Conservation (phyloP, 1,284 basidiomycete species). For the Cryptococcus sp. region DNA sequence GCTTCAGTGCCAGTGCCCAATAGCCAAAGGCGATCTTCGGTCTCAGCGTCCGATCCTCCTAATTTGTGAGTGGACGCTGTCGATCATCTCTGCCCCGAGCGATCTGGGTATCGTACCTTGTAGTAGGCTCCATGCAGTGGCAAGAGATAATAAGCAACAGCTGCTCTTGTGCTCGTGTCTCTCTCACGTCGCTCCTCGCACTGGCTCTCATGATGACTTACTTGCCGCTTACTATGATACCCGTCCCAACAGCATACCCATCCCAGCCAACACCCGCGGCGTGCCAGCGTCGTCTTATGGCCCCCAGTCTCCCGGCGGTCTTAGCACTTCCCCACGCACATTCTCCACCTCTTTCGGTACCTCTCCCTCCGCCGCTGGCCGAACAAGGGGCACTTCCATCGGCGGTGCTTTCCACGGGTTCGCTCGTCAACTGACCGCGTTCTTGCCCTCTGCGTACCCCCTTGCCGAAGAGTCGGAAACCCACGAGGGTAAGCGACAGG, state of each 20-base stretch:
- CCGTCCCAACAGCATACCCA: conserved; percentile 45
- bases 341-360: conserved; percentile 22
- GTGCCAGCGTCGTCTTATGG: conserved; percentile 37
- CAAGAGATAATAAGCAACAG: too few relatives aligned
- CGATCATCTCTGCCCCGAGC: too few relatives aligned
- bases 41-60: conserved; percentile 42
- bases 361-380: conserved; percentile 26
- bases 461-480: conserved; percentile 29
- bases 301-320: conserved; percentile 26
- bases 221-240: neutral
- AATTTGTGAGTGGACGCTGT: conserved; percentile 34
- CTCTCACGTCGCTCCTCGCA: too few relatives aligned
- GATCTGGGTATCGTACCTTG: too few relatives aligned
- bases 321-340: conserved; percentile 31
- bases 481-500: conserved; percentile 35
- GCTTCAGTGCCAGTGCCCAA: conserved; percentile 18
- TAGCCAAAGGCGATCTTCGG: conserved; percentile 30
- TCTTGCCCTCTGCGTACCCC: conserved; percentile 49
- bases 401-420: conserved; percentile 17
- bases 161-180: too few relatives aligned
- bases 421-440: conserved; percentile 49
- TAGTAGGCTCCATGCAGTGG: too few relatives aligned
- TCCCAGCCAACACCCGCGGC: conserved; percentile 51
- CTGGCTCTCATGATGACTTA: neutral
- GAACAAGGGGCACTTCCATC: conserved; percentile 20